Percentiles rank a stretch among this genome's conserved stretches.
These are phyloP conservation scores for Lachancea mirantina DNA, from an alignment of 805 yeast genomes.

Conservation along the genomic window DNA sequence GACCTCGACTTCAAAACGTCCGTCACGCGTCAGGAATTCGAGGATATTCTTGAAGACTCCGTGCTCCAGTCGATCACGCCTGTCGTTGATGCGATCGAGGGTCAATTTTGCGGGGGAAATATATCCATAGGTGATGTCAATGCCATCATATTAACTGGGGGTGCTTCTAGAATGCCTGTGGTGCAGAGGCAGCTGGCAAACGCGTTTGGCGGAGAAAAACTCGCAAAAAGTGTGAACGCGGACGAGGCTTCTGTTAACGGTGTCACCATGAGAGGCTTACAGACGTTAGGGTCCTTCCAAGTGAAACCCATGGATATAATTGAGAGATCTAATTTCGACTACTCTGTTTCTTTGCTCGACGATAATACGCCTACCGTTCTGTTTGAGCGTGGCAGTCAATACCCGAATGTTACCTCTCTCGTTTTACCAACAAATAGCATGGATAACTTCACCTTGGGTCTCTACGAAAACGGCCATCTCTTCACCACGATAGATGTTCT, in stretches of 20 bases:
- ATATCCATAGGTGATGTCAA: conserved; percentile 35
- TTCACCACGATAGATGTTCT: conserved; percentile 15
- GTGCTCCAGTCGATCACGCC: conserved; percentile 46
- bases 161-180: conserved; percentile 84
- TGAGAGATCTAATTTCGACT: conserved; percentile 49
- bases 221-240: conserved; percentile 84
- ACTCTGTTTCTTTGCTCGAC: conserved; percentile 31
- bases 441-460: conserved; percentile 30
- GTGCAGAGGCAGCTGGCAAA: conserved; percentile 57
- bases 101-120: conserved; percentile 26
- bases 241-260: conserved; percentile 94
- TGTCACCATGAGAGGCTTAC: conserved; percentile 75
- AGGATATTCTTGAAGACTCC: conserved; percentile 42
- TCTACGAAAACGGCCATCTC: conserved; percentile 23
- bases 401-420: conserved; percentile 28
- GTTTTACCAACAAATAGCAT: conserved; percentile 30
- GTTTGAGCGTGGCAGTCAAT: conserved; percentile 42
- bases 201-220: conserved; percentile 49
- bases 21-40: conserved; percentile 78
- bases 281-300: conserved; percentile 60
- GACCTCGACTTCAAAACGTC: conserved; percentile 66
- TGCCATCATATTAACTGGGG: conserved; percentile 81
- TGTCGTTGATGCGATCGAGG: conserved; percentile 42
- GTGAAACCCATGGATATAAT: conserved; percentile 48
- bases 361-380: conserved; percentile 30